Percentiles rank a stretch among this genome's conserved stretches.
These are phyloP conservation scores for Dryas octopetala DNA, from an alignment of 306 rosid species.

Conservation along the genomic window DNA sequence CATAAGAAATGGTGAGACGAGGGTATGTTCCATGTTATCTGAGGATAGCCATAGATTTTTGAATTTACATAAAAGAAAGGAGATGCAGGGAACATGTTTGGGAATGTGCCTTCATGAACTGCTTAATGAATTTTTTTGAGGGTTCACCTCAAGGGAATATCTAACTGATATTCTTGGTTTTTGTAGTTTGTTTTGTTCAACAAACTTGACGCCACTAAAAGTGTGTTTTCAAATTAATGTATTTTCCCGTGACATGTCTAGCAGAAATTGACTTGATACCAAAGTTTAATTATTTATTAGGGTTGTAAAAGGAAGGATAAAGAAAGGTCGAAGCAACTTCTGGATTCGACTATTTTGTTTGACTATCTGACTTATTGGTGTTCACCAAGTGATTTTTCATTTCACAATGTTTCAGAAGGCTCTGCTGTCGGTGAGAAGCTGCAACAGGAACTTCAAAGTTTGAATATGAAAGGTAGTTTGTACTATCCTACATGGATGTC, in stretches of 20 bases:
- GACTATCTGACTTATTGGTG: not conserved
- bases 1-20: not conserved
- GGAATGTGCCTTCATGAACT: not conserved
- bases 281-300: not conserved
- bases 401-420: conserved; percentile 39
- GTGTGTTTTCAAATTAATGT: not conserved
- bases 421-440: conserved; percentile 68
- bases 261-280: not conserved
- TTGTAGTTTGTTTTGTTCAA: not conserved
- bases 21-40: not conserved
- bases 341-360: not conserved
- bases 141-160: not conserved
- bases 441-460: conserved; percentile 71
- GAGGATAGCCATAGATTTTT: not conserved
- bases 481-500: conserved; percentile 22
- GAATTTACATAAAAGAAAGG: not conserved
- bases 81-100: not conserved
- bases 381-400: conserved; percentile 19
- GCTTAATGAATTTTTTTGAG: not conserved
- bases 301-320: not conserved
- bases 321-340: no score
- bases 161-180: not conserved
- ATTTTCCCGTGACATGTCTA: not conserved
- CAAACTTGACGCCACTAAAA: not conserved
- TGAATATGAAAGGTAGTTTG: conserved; percentile 69